These are phyloP conservation scores for Nitzschia sp. DNA, from an alignment of 108 stramenopile genomes.

Conservation along the genomic window DNA sequence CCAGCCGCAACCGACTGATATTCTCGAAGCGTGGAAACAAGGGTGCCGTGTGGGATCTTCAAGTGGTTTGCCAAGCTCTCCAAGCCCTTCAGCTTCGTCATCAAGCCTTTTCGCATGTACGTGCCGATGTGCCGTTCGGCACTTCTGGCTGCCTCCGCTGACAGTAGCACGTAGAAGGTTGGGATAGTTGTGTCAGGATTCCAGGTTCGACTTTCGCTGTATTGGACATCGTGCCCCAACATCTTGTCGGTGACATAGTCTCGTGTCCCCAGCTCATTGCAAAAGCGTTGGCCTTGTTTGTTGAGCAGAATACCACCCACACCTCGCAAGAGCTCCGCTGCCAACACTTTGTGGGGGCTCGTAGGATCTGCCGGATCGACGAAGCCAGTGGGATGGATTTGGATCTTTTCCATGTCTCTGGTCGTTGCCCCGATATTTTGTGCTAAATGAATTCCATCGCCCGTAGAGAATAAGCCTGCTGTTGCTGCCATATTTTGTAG, in stretches of 20 bases:
- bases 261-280: conserved; percentile 75
- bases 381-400: conserved; percentile 89
- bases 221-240: conserved; percentile 45
- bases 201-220: not conserved
- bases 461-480: conserved; percentile 74
- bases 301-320: conserved; percentile 67
- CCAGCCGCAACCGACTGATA: conserved; percentile 47
- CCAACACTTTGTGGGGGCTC: conserved; percentile 61
- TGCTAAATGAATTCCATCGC: conserved; percentile 71
- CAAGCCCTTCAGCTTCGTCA: conserved; percentile 53
- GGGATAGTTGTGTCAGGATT: conserved; percentile 53
- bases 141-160: conserved; percentile 48
- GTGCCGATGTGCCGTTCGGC: conserved; percentile 70
- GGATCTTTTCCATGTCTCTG: conserved; percentile 82
- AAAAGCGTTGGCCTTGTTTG: conserved; percentile 53
- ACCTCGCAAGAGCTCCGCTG: conserved; percentile 83
- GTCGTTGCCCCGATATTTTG: conserved; percentile 58
- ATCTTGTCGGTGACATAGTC: conserved; percentile 73
- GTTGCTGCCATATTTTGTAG: conserved; percentile 63
- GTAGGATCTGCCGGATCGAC: conserved; percentile 72
- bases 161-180: conserved; percentile 65
- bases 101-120: conserved; percentile 62
- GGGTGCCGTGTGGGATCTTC: conserved; percentile 24
- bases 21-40: conserved; percentile 45
- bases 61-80: conserved; percentile 54